Percentiles rank a stretch among this genome's conserved stretches.
phyloP scores from a whole-genome alignment of 2,329 filamentous ascomycete genomes.

The Ophiostoma ulmi region DNA sequence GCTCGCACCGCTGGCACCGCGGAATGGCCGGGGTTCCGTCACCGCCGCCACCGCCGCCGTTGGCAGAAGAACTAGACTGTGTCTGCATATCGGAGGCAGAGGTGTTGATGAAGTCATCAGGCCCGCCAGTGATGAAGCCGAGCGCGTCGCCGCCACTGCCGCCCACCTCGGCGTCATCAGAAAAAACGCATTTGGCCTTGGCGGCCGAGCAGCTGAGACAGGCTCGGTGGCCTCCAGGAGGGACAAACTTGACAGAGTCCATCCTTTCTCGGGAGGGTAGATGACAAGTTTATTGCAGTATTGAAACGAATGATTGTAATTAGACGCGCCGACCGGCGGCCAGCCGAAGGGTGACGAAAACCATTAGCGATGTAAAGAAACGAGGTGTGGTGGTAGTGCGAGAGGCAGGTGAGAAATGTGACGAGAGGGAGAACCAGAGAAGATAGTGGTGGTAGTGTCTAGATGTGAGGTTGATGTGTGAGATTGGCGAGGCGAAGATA shows the following conservation, averaged over 20 bases:
- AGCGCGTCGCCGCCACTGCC: constrained; percentile 11
- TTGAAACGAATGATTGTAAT: constrained; percentile 30
- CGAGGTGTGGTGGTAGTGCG: not conserved
- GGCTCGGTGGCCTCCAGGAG: constrained; percentile 29
- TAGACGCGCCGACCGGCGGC: constrained; percentile 17
- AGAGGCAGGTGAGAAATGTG: not conserved
- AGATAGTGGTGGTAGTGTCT: no score
- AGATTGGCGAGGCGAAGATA: not conserved
- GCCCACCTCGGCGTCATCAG: constrained; percentile 23
- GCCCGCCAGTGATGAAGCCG: constrained; percentile 12
- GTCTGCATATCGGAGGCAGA: constrained; percentile 4
- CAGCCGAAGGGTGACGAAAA: not conserved
- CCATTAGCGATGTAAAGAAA: not conserved
- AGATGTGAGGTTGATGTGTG: not conserved
- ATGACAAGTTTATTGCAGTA: not conserved
- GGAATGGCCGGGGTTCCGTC: constrained; percentile 25
- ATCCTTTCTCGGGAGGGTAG: not conserved
- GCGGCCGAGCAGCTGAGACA: constrained; percentile 29
- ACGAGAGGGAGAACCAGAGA: not conserved
- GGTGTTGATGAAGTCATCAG: constrained; percentile 18
- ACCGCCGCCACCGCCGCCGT: not conserved
- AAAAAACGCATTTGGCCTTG: constrained; percentile 30
- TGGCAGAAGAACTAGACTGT: not conserved
- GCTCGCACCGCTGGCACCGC: constrained; percentile 27
- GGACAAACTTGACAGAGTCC: constrained; percentile 30